phyloP scores from a whole-genome alignment of 106 monocot genomes.

The Dendrobium huoshanense region DNA sequence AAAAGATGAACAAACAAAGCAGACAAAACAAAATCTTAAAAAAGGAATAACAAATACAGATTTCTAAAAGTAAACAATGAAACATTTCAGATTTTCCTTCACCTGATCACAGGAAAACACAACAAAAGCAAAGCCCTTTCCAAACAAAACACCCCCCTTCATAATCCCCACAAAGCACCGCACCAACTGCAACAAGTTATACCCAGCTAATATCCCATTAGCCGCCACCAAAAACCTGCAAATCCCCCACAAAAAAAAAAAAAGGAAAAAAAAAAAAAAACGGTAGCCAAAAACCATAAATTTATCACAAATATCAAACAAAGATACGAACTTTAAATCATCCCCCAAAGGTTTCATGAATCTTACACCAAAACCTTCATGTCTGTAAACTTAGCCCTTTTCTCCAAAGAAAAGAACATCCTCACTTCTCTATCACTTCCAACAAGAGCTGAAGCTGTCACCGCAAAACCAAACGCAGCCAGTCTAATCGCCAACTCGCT shows the following conservation, averaged over 20 bases:
- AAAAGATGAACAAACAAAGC: background rate
- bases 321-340: background rate
- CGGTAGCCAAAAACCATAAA: background rate
- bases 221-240: slow-evolving; percentile 73
- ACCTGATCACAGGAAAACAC: slow-evolving; percentile 9
- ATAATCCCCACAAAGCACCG: slow-evolving; percentile 52
- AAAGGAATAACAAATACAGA: background rate
- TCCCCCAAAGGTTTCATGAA: background rate
- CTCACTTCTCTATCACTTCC: slow-evolving; percentile 57
- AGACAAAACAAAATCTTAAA: background rate
- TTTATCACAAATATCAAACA: background rate
- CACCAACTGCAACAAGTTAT: slow-evolving; percentile 61
- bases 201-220: slow-evolving; percentile 64
- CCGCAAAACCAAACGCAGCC: slow-evolving; percentile 37
- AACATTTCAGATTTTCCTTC: background rate
- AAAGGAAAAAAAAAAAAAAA: background rate
- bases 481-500: slow-evolving; percentile 62
- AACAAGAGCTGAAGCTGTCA: slow-evolving; percentile 49
- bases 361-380: slow-evolving; percentile 83
- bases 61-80: background rate
- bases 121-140: background rate
- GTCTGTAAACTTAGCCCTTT: slow-evolving; percentile 79
- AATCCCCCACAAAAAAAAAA: background rate
- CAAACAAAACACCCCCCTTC: slow-evolving; percentile 20
- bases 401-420: slow-evolving; percentile 71